Percentiles rank a stretch among this genome's conserved stretches.
These are phyloP conservation scores for Stephanodiscus triporus DNA, from an alignment of 108 stramenopile species.

Conservation along the genomic window DNA sequence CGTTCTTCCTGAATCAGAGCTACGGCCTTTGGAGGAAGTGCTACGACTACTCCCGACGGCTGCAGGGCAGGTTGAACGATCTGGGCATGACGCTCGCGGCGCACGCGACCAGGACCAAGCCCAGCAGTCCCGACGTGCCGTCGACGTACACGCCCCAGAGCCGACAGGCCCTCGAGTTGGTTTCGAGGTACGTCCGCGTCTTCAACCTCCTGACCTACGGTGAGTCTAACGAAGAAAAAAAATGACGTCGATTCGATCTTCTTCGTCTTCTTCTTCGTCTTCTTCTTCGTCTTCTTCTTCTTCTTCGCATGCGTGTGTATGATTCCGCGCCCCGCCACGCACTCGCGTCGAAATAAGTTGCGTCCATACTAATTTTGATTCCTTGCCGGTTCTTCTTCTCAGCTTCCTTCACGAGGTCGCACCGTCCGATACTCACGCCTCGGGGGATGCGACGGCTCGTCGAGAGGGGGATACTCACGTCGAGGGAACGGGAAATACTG, in stretches of 20 bases:
- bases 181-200: slow-evolving; percentile 81
- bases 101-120: slow-evolving; percentile 70
- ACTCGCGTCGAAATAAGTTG: too few relatives aligned
- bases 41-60: slow-evolving; percentile 70
- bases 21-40: slow-evolving; percentile 91
- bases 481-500: slow-evolving; percentile 71
- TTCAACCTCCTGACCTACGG: slow-evolving; percentile 87
- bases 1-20: slow-evolving; percentile 91
- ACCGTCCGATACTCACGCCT: slow-evolving; percentile 89
- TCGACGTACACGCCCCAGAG: slow-evolving; percentile 76
- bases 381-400: too few relatives aligned
- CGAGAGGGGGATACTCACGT: slow-evolving; percentile 82
- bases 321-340: too few relatives aligned
- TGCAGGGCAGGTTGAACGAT: slow-evolving; percentile 91
- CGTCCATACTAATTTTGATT: too few relatives aligned
- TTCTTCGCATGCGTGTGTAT: too few relatives aligned
- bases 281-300: too few relatives aligned
- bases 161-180: slow-evolving; percentile 72
- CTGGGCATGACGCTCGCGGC: slow-evolving; percentile 85
- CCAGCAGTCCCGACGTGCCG: slow-evolving; percentile 58
- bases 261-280: too few relatives aligned
- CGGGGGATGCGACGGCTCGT: slow-evolving; percentile 86
- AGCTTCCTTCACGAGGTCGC: slow-evolving; percentile 86
- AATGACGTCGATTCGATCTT: not conserved
- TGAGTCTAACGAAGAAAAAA: not conserved